Conservation (phyloP, 805 yeast genomes). For the Pichia deserticola region DNA sequence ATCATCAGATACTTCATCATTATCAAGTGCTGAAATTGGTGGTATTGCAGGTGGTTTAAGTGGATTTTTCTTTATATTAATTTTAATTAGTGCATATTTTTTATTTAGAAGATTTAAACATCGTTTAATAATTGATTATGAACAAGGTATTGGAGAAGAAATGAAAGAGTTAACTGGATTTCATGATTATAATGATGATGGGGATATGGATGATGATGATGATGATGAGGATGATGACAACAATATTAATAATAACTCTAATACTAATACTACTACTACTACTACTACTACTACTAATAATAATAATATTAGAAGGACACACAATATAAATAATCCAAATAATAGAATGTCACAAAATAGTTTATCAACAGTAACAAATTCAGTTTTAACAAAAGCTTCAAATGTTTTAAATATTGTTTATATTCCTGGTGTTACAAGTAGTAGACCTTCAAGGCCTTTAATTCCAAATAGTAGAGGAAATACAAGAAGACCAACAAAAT, state of each 20-base stretch:
- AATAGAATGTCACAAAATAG: slow-evolving; percentile 26
- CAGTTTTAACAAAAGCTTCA: slow-evolving; percentile 71
- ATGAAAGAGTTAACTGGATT: slow-evolving; percentile 12
- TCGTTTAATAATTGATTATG: slow-evolving; percentile 19
- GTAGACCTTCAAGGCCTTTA: slow-evolving; percentile 11
- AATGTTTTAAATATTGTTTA: slow-evolving; percentile 88
- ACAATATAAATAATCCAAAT: background rate
- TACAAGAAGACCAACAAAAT: slow-evolving; percentile 14
- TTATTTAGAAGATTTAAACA: slow-evolving; percentile 37
- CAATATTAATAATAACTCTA: slow-evolving; percentile 1
- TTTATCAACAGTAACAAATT: slow-evolving; percentile 39
- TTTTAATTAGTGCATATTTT: slow-evolving; percentile 32
- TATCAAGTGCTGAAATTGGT: slow-evolving; percentile 33
- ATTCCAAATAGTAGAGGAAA: slow-evolving; percentile 8
- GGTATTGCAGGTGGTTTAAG: slow-evolving; percentile 70
- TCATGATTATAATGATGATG: slow-evolving; percentile 24
- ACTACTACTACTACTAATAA: no score
- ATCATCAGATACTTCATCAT: slow-evolving; percentile 10
- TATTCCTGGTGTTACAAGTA: slow-evolving; percentile 82
- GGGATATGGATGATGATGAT: slow-evolving; percentile 18
- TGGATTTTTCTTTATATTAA: slow-evolving; percentile 44
- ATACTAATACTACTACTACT: no score
- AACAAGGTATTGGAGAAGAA: slow-evolving; percentile 6
- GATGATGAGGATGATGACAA: slow-evolving; percentile 3
- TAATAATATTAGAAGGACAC: no score